Percentiles rank a stretch among this genome's conserved stretches.
Conservation (phyloP, 257 asterid genomes). For the Forsythia suspensa region DNA sequence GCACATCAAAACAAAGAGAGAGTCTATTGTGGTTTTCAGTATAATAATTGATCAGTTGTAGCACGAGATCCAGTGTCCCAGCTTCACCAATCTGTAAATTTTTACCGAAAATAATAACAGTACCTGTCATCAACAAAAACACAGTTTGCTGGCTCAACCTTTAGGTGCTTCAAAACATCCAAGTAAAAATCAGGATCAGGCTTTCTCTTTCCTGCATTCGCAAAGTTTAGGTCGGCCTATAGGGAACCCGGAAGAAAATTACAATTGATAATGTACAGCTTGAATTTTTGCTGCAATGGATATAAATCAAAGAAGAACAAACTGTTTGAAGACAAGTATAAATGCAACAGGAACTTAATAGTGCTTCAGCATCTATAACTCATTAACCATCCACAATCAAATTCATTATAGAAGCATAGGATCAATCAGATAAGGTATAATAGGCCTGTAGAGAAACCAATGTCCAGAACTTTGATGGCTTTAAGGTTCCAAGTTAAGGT, state of each 20-base stretch:
- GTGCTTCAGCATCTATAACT: neutral
- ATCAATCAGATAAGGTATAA: neutral
- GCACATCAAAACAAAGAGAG: neutral
- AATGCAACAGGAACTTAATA: neutral
- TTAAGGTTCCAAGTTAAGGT: neutral
- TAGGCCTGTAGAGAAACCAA: neutral
- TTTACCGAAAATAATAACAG: conserved; percentile 1
- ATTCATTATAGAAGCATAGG: neutral
- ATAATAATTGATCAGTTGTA: neutral
- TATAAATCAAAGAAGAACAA: neutral
- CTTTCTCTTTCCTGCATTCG: conserved; percentile 76
- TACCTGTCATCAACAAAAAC: conserved; percentile 92
- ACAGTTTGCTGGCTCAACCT: conserved; percentile 63
- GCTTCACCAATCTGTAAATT: neutral
- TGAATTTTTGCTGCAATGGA: conserved; percentile 2
- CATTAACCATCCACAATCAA: neutral
- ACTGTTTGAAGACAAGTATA: neutral
- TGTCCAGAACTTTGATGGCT: neutral
- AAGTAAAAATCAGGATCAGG: conserved; percentile 76
- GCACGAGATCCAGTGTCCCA: neutral
- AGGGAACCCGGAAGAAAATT: conserved; percentile 1
- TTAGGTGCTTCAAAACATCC: conserved; percentile 65
- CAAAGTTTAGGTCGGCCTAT: conserved; percentile 18
- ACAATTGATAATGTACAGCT: neutral
- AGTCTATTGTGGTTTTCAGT: neutral